A percentile compares a stretch with the other conserved stretches of the same genome.
These are phyloP conservation scores for Sistotremastrum niveocremeum DNA, from an alignment of 768 basidiomycete species.

Conservation along the genomic window DNA sequence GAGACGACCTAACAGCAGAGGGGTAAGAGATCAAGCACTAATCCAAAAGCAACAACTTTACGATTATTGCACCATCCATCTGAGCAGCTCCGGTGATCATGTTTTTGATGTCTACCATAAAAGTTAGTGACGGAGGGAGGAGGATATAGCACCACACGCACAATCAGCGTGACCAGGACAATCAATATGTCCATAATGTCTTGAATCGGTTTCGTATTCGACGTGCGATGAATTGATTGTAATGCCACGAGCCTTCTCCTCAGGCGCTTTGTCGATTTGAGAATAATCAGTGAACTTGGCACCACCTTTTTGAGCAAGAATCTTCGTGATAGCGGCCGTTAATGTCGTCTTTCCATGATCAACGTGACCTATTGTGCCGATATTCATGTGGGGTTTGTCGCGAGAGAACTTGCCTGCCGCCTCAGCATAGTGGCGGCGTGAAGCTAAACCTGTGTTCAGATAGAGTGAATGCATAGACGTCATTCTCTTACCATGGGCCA, in stretches of 20 bases:
- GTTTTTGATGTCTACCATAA: constrained; percentile 72
- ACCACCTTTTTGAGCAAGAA: constrained; percentile 63
- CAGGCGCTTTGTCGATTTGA: constrained; percentile 98
- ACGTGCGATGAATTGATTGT: constrained; percentile 99
- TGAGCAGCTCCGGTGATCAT: constrained; percentile 99
- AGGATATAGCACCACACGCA: constrained; percentile 22
- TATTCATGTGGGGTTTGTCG: constrained; percentile 85
- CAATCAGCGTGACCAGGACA: constrained; percentile 96
- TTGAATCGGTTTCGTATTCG: constrained; percentile 83
- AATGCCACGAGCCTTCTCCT: constrained; percentile 98
- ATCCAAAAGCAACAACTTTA: constrained; percentile 2
- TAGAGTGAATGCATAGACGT: no score
- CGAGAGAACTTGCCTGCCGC: constrained; percentile 46
- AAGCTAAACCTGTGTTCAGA: constrained; percentile 19
- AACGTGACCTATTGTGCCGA: constrained; percentile 91
- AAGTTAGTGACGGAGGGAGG: constrained; percentile 8
- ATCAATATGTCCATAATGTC: constrained; percentile 98
- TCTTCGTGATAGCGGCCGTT: constrained; percentile 91
- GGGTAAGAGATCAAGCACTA: neutral
- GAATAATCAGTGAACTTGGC: constrained; percentile 88
- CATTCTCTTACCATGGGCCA: no score
- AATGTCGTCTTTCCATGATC: constrained; percentile 98
- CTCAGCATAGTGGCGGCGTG: constrained; percentile 66
- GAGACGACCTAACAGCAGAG: constrained; percentile 47
- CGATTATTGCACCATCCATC: constrained; percentile 92